Evolutionary conservation across 495 filamentous ascomycete genomes (phyloP).

Genomic region (Daldinia bambusicola): DNA sequence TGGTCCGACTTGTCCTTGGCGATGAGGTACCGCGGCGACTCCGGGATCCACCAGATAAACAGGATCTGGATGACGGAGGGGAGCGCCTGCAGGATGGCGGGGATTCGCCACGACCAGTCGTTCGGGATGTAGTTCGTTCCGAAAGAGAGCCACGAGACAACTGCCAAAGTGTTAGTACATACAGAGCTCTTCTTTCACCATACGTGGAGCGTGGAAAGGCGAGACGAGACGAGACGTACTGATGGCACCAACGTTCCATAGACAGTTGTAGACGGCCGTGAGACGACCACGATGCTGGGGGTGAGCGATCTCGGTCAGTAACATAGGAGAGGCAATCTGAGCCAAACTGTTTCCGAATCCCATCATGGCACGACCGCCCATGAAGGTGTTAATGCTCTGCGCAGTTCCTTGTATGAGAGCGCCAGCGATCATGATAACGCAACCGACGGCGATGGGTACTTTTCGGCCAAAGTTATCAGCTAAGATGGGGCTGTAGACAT

Average conservation of each 20-base stretch:
- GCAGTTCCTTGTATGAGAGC: conserved; percentile 65
- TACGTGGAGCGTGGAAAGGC: neutral
- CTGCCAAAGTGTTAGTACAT: conserved; percentile 26
- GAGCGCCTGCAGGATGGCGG: conserved; percentile 62
- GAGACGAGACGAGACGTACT: conserved; percentile 41
- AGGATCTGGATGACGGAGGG: conserved; percentile 62
- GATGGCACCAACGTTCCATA: conserved; percentile 69
- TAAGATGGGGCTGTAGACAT: conserved; percentile 59
- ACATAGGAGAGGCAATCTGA: conserved; percentile 69
- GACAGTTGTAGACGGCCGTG: conserved; percentile 73
- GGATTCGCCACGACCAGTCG: conserved; percentile 65
- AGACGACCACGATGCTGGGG: conserved; percentile 74
- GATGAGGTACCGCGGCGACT: conserved; percentile 72
- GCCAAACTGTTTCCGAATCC: conserved; percentile 69
- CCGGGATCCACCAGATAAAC: conserved; percentile 68
- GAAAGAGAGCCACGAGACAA: conserved; percentile 63
- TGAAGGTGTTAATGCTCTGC: conserved; percentile 57
- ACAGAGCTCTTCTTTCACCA: conserved; percentile 13
- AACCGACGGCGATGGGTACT: conserved; percentile 68
- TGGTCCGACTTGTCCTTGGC: conserved; percentile 71
- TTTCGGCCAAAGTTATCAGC: conserved; percentile 72
- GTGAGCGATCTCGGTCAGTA: conserved; percentile 72
- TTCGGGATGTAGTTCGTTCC: conserved; percentile 60
- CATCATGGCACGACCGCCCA: conserved; percentile 60
- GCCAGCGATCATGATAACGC: conserved; percentile 71